Conservation (phyloP, 2,329 filamentous ascomycete genomes). For the Aspergillus brasiliensis region DNA sequence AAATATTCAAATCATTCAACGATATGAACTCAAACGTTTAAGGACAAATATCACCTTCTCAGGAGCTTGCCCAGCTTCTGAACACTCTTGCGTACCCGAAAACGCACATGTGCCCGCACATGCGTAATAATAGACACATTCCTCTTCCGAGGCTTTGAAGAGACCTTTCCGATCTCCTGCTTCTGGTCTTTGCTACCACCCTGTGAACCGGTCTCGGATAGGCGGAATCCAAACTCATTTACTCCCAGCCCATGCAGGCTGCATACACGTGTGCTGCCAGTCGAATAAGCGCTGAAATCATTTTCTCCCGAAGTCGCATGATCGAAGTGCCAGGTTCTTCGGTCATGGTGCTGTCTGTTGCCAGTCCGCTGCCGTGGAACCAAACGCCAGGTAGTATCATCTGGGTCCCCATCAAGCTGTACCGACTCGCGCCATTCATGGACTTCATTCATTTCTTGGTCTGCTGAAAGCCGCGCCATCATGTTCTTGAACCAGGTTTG, state of each 20-base stretch:
- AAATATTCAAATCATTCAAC: not conserved
- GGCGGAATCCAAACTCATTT: not conserved
- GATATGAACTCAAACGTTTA: not conserved
- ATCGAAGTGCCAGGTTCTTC: not conserved
- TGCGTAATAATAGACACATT: slow-evolving; percentile 17
- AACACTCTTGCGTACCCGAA: slow-evolving; percentile 19
- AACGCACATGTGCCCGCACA: slow-evolving; percentile 18
- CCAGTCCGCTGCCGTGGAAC: not conserved
- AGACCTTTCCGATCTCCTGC: not conserved
- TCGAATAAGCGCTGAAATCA: not conserved
- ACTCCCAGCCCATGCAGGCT: slow-evolving; percentile 2
- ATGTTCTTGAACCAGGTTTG: slow-evolving; percentile 22
- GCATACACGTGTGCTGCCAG: slow-evolving; percentile 2
- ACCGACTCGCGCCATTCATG: not conserved
- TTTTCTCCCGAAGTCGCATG: not conserved
- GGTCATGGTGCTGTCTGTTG: not conserved
- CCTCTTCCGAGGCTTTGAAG: slow-evolving; percentile 10
- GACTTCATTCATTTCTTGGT: slow-evolving; percentile 4
- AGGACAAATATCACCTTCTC: slow-evolving; percentile 13
- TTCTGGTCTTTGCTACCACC: not conserved
- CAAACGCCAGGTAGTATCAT: slow-evolving; percentile 2
- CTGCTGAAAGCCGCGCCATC: slow-evolving; percentile 11
- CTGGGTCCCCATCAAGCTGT: not conserved
- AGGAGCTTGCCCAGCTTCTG: slow-evolving; percentile 22
- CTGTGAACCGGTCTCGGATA: not conserved